Percentiles rank a stretch among this genome's conserved stretches.
Evolutionary conservation across 768 basidiomycete species (phyloP).

Genomic region (Paxillus involutus): DNA sequence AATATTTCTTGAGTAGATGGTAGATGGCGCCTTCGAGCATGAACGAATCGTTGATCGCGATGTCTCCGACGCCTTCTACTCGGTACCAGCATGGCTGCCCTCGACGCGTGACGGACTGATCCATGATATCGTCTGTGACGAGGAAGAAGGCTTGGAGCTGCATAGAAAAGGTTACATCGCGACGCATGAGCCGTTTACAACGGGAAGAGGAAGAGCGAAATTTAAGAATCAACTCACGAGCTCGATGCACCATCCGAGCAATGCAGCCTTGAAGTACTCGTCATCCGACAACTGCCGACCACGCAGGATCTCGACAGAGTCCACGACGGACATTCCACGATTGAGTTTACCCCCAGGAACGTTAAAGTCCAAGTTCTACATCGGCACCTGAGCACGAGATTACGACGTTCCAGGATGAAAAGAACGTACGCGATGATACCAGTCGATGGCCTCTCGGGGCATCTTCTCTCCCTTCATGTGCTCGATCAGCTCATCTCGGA

Average conservation of each 20-base stretch:
- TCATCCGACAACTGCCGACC: slow-evolving; percentile 69
- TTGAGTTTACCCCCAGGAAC: slow-evolving; percentile 97
- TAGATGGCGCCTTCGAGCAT: slow-evolving; percentile 97
- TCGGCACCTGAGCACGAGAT: not conserved
- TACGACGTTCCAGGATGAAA: not conserved
- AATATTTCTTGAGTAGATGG: slow-evolving; percentile 83
- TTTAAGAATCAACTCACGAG: slow-evolving; percentile 54
- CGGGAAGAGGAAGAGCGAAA: not conserved
- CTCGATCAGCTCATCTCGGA: slow-evolving; percentile 76
- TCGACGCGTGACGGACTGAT: slow-evolving; percentile 87
- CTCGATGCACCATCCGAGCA: slow-evolving; percentile 96
- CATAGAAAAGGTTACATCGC: not conserved
- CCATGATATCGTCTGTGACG: slow-evolving; percentile 98
- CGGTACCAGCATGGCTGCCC: slow-evolving; percentile 96
- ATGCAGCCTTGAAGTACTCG: slow-evolving; percentile 85
- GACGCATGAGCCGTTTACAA: not conserved
- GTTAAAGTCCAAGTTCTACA: slow-evolving; percentile 86
- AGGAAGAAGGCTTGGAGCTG: slow-evolving; percentile 98
- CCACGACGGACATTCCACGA: slow-evolving; percentile 93
- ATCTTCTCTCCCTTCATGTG: slow-evolving; percentile 70
- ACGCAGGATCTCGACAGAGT: slow-evolving; percentile 86
- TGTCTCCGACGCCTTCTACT: slow-evolving; percentile 56
- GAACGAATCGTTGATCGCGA: slow-evolving; percentile 95
- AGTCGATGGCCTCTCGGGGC: slow-evolving; percentile 81
- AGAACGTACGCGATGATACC: slow-evolving; percentile 73